Evolutionary conservation across 176 grass and related monocot species (phyloP).

Genomic region (Juncus inflexus): DNA sequence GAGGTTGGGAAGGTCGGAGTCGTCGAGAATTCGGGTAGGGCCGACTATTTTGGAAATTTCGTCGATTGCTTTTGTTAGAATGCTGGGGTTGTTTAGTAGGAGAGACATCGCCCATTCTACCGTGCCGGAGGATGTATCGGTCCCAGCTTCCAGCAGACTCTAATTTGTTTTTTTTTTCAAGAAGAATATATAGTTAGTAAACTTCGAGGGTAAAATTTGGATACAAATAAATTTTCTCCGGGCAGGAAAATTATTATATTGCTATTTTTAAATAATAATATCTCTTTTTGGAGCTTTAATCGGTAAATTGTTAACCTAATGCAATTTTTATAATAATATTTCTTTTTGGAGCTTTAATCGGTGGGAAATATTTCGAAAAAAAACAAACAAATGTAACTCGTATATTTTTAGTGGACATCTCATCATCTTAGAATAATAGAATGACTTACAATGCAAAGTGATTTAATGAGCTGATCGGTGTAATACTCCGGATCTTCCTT

Average conservation of each 20-base stretch:
- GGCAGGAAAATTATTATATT: background rate
- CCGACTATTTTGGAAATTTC: conserved; percentile 35
- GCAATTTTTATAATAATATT: background rate
- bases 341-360: background rate
- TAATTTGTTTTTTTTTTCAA: conserved; percentile 14
- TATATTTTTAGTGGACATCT: background rate
- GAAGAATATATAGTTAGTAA: background rate
- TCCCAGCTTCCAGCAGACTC: conserved; percentile 31
- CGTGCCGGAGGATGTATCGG: conserved; percentile 29
- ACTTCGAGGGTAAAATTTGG: background rate
- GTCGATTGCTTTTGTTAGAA: conserved; percentile 6
- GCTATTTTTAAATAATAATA: background rate
- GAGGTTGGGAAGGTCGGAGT: conserved; percentile 34
- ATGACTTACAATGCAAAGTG: conserved; percentile 33
- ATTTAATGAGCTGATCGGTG: conserved; percentile 42
- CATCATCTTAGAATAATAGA: background rate
- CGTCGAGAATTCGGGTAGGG: conserved; percentile 4
- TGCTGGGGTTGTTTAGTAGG: conserved; percentile 43
- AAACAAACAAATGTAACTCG: background rate
- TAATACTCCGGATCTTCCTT: conserved; percentile 42
- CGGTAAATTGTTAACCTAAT: background rate
- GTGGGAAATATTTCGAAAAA: background rate
- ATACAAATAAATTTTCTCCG: background rate
- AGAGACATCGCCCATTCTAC: conserved; percentile 53
- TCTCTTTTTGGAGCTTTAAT: background rate